A percentile compares a stretch with the other conserved stretches of the same genome.
Conservation (phyloP, 306 rosid species). For the Inga laurina region DNA sequence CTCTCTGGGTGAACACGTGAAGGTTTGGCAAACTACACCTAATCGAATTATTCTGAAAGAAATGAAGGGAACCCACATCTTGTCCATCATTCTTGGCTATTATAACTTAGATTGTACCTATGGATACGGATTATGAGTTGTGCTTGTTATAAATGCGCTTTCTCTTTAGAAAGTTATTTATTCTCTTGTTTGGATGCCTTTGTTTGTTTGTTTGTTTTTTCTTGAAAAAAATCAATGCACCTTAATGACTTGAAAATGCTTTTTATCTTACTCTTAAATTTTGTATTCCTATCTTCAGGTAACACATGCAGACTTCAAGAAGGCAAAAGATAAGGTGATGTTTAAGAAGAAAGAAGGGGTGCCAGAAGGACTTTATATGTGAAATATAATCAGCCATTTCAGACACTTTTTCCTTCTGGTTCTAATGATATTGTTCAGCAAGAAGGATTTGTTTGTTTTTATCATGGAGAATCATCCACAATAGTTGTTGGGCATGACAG, state of each 20-base stretch:
- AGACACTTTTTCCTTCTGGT: background rate
- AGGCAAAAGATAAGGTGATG: conserved; percentile 99
- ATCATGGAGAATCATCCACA: conserved; percentile 2
- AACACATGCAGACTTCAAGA: conserved; percentile 84
- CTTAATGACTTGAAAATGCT: conserved; percentile 6
- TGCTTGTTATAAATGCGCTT: conserved; percentile 1
- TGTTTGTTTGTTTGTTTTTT: background rate
- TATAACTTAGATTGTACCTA: background rate
- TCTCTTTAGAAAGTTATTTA: background rate
- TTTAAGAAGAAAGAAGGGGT: conserved; percentile 99
- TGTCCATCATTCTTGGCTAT: background rate
- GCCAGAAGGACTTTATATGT: conserved; percentile 98
- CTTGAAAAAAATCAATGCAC: background rate
- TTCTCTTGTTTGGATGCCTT: conserved; percentile 7
- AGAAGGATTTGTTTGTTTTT: conserved; percentile 12
- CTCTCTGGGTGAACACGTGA: conserved; percentile 5
- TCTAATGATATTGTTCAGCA: conserved; percentile 8
- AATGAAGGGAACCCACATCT: background rate
- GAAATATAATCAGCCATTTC: conserved; percentile 35
- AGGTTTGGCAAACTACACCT: background rate
- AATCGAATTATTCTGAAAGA: background rate
- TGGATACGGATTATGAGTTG: background rate
- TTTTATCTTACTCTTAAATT: background rate
- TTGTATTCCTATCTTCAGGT: conserved; percentile 60
- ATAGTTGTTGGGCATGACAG: background rate